Evolutionary conservation across 2,329 filamentous ascomycete genomes (phyloP), one percentile per base, ranked within the genome.

Genomic region (Phaeosphaeriaceae sp.): DNA sequence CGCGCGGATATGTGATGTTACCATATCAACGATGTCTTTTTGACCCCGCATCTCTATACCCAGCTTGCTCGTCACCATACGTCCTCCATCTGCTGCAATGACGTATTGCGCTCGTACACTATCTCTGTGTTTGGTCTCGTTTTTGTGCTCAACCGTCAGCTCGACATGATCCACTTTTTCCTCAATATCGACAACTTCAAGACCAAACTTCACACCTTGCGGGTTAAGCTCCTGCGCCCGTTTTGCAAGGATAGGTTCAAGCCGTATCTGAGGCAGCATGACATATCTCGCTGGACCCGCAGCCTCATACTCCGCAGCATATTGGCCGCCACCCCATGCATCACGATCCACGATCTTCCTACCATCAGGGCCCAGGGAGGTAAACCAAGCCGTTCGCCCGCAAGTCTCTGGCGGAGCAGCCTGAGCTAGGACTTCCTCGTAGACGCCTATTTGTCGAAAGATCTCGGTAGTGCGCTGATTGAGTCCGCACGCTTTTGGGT

Each of bases 261-360:
- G 57, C n/a, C 75, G 67, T 15, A 79, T 76, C 54, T 77, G 75
- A 11, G 75, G 72, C 33, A 77, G 51, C 5, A 71, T 71, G 20
- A 57, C 57, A 60, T 78, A 78, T 41, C 54, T 49, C 5, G 57
- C 66, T 17, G 73, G 71, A 47, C 67, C 72, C n/a, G 63, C 58
- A 9, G 44, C 41, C 7, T 63, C 65, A 56, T 73, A 75, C 46
- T 66, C 63, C 19, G 58, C 58, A 11, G 41, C 54, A 52, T 70
- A 72, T 7, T 49, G 17, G 1, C 68, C 74, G 3, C 66, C 73
- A 20, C 70, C 72, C 70, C 71, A 75, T 1, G 74, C 70, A 49
- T 74, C 63, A 19, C 74, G 57, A 20, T 57, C 58, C 19, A 61
- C 60, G 42, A 77, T 74, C 48, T 76, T 66, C 7, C 62, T 56